Conservation (phyloP, 148 eudicot species). For the Nepenthes gracilis region DNA sequence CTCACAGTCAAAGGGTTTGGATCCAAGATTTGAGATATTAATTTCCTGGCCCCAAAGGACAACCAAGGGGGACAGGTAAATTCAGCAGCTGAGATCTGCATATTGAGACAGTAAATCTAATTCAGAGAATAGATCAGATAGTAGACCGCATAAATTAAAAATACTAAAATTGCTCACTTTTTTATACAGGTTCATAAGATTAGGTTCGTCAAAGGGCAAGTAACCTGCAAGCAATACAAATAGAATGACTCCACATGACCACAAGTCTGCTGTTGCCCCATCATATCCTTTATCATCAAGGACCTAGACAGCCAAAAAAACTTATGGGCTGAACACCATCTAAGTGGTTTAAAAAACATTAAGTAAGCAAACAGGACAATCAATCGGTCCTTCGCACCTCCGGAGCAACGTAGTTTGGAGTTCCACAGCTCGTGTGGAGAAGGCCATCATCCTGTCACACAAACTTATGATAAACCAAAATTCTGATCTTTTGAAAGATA, state of each 20-base stretch:
- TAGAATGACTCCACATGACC: slow-evolving; percentile 98
- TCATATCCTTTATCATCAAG: slow-evolving; percentile 88
- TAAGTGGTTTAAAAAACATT: not conserved
- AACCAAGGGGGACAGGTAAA: slow-evolving; percentile 95
- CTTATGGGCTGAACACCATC: not conserved
- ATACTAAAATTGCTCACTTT: slow-evolving; percentile 56
- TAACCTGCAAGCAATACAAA: slow-evolving; percentile 97
- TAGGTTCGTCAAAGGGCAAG: slow-evolving; percentile 98
- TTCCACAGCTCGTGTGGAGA: slow-evolving; percentile 97
- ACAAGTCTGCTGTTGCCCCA: slow-evolving; percentile 93
- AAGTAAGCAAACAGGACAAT: not conserved
- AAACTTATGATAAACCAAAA: slow-evolving; percentile 1
- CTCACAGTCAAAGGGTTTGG: slow-evolving; percentile 83
- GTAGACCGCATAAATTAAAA: slow-evolving; percentile 9
- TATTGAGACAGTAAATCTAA: slow-evolving; percentile 3
- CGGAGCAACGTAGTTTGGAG: slow-evolving; percentile 98
- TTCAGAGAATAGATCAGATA: slow-evolving; percentile 4
- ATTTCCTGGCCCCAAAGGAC: slow-evolving; percentile 74
- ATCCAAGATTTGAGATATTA: slow-evolving; percentile 69
- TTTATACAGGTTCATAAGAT: slow-evolving; percentile 86
- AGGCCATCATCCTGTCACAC: slow-evolving; percentile 79
- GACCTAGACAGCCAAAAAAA: slow-evolving; percentile 33
- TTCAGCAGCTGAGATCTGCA: slow-evolving; percentile 87
- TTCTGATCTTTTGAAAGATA: not conserved
- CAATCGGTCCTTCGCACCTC: slow-evolving; percentile 35